Conservation (phyloP, 257 asterid species). For the Craterostigma plantagineum region DNA sequence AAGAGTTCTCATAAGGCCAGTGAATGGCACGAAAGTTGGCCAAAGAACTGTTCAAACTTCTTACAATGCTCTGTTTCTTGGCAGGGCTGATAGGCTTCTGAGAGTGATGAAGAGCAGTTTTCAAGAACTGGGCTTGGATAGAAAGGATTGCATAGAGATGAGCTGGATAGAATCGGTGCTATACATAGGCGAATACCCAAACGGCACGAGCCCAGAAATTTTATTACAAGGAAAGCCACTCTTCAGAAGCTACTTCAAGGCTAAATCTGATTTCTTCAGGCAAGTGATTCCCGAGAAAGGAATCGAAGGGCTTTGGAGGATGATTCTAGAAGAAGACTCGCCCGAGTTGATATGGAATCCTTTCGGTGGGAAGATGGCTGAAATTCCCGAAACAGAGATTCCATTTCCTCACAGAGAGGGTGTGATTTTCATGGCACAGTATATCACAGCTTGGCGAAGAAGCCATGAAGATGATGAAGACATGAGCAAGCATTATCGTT, state of each 20-base stretch:
- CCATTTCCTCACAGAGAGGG: slow-evolving; percentile 11
- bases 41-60: slow-evolving; percentile 6
- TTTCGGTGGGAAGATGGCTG: slow-evolving; percentile 11
- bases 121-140: slow-evolving; percentile 7
- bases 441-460: slow-evolving; percentile 3
- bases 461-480: not conserved
- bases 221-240: slow-evolving; percentile 8
- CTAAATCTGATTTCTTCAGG: slow-evolving; percentile 7
- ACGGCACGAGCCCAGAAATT: slow-evolving; percentile 2
- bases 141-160: slow-evolving; percentile 7
- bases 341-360: slow-evolving; percentile 9
- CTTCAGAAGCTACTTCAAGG: slow-evolving; percentile 8
- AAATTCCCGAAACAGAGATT: no score
- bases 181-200: slow-evolving; percentile 5
- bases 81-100: slow-evolving; percentile 2
- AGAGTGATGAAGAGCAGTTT: slow-evolving; percentile 4
- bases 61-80: slow-evolving; percentile 8
- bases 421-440: slow-evolving; percentile 10
- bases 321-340: slow-evolving; percentile 3
- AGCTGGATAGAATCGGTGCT: slow-evolving; percentile 11
- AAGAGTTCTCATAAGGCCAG: slow-evolving; percentile 5
- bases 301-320: slow-evolving; percentile 9
- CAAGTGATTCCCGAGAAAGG: slow-evolving; percentile 7
- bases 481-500: slow-evolving; percentile 2
- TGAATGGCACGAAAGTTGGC: slow-evolving; percentile 1